Conservation (phyloP, 2,329 filamentous ascomycete genomes). For the Hymenoscyphus occultus region DNA sequence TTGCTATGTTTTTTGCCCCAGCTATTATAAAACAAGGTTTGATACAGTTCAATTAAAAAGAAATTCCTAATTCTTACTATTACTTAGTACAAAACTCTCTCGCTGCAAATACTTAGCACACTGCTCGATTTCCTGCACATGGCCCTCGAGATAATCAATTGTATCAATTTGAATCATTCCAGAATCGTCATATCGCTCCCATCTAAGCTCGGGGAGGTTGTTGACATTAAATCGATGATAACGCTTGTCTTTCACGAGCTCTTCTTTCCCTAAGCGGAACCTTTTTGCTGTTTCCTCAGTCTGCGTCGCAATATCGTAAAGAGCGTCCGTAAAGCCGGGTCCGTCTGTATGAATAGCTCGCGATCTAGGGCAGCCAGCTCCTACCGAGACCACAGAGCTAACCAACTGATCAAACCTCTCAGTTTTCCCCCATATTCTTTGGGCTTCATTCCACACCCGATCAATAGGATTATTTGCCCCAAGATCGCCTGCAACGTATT, state of each 20-base stretch:
- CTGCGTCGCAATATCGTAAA: constrained; percentile 3
- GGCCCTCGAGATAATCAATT: background rate
- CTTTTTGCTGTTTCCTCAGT: constrained; percentile 8
- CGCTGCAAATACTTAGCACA: constrained; percentile 6
- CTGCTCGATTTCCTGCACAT: constrained; percentile 3
- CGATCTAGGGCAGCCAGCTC: background rate
- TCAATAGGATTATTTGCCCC: constrained; percentile 5
- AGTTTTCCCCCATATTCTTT: constrained; percentile 6
- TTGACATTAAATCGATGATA: constrained; percentile 9
- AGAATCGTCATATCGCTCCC: constrained; percentile 4
- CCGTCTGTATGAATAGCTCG: background rate
- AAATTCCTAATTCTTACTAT: constrained; percentile 8
- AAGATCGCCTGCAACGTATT: constrained; percentile 6
- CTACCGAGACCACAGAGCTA: constrained; percentile 6
- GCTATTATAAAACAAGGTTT: background rate
- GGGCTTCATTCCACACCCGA: constrained; percentile 7
- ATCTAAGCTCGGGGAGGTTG: background rate
- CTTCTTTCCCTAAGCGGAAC: constrained; percentile 2
- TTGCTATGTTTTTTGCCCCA: background rate
- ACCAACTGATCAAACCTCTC: background rate
- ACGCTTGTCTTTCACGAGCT: background rate
- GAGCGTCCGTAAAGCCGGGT: constrained; percentile 4
- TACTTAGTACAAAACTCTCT: constrained; percentile 6
- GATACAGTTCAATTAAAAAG: background rate
- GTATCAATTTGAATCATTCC: background rate